Evolutionary conservation across 176 grass and related monocot genomes (phyloP).

Genomic region (Aegilops longissima): DNA sequence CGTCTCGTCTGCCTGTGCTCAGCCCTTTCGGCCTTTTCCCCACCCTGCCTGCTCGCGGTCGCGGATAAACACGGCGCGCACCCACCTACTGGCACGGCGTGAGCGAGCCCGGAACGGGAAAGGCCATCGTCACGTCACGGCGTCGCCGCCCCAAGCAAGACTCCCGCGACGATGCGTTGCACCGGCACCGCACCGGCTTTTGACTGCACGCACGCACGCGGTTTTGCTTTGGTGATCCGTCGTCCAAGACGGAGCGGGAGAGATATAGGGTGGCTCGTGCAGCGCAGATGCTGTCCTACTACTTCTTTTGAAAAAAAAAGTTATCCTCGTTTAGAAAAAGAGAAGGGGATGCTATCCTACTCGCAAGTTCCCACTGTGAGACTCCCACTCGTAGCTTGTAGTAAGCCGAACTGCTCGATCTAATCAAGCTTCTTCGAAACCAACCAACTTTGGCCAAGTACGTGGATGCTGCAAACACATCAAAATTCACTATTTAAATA

Average conservation of each 20-base stretch:
- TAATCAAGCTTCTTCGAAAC: not conserved
- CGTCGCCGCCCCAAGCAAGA: not conserved
- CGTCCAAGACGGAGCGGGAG: no score
- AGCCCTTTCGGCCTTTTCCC: not conserved
- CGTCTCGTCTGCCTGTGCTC: not conserved
- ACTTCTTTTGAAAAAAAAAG: not conserved
- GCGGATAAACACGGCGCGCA: conserved; percentile 28
- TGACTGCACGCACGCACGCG: not conserved
- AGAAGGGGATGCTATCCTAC: not conserved
- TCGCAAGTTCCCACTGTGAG: no score
- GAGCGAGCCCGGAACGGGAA: not conserved
- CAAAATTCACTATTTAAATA: no score
- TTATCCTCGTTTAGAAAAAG: not conserved
- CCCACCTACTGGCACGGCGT: not conserved
- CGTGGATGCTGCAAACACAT: not conserved
- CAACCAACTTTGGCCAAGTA: not conserved
- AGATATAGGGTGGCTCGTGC: no score
- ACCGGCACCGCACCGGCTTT: not conserved
- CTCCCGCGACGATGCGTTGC: not conserved
- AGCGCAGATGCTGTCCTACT: not conserved
- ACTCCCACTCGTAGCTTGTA: no score
- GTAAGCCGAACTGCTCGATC: not conserved
- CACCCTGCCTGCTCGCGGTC: no score
- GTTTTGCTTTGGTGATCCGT: not conserved
- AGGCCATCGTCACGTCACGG: not conserved